These are phyloP conservation scores for Annulohypoxylon moriforme DNA, from an alignment of 495 filamentous ascomycete species.

Conservation along the genomic window DNA sequence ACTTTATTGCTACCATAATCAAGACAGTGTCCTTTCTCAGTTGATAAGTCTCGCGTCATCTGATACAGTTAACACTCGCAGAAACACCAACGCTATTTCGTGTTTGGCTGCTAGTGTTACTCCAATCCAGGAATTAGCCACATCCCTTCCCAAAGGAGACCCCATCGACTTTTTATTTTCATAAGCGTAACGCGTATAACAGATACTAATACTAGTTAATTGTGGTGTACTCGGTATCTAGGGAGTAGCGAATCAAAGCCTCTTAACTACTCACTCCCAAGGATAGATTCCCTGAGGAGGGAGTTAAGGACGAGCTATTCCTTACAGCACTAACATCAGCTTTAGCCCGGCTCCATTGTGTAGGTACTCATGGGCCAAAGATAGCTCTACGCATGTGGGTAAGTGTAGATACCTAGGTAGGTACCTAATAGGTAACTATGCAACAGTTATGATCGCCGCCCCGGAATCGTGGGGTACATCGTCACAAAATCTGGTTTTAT, in stretches of 20 bases:
- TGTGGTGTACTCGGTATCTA: conserved; percentile 15
- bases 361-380: background rate
- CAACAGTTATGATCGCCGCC: conserved; percentile 8
- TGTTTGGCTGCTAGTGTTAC: conserved; percentile 38
- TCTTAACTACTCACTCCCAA: background rate
- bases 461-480: conserved; percentile 2
- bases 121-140: conserved; percentile 39
- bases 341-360: conserved; percentile 8
- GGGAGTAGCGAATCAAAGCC: conserved; percentile 29
- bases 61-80: conserved; percentile 29
- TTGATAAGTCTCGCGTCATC: conserved; percentile 39
- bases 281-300: background rate
- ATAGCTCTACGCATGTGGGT: background rate
- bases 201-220: too few species aligned
- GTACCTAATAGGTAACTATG: background rate
- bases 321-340: conserved; percentile 20
- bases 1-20: conserved; percentile 30
- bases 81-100: conserved; percentile 26
- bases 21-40: conserved; percentile 23
- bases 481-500: conserved; percentile 15
- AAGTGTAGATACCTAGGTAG: background rate
- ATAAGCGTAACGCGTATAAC: background rate
- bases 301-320: conserved; percentile 20
- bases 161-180: conserved; percentile 6
- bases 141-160: conserved; percentile 23